These are phyloP conservation scores for Capsicum rhomboideum DNA, from an alignment of 257 asterid species.

Conservation along the genomic window DNA sequence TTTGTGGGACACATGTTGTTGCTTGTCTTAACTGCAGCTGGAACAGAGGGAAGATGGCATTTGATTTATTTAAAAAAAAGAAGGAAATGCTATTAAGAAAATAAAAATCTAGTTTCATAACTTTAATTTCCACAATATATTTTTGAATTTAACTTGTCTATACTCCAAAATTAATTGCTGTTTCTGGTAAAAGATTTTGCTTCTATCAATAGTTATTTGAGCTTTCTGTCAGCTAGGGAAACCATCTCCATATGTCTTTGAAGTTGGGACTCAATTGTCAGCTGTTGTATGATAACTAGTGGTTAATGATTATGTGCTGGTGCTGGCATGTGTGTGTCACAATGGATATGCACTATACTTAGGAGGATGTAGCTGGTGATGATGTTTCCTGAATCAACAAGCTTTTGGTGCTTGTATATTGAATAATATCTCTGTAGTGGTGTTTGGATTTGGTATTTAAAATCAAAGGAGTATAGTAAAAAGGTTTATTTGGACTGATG, in stretches of 20 bases:
- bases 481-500: conserved; percentile 52
- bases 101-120: neutral
- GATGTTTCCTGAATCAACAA: conserved; percentile 3
- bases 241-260: neutral
- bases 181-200: neutral
- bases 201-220: neutral
- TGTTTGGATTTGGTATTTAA: conserved; percentile 45
- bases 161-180: neutral
- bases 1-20: neutral
- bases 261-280: neutral
- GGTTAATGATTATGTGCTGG: neutral
- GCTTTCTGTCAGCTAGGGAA: neutral
- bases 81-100: neutral
- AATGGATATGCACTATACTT: neutral
- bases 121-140: neutral
- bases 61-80: neutral
- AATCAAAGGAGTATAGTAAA: conserved; percentile 28
- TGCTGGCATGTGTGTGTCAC: neutral
- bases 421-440: neutral
- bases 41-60: neutral
- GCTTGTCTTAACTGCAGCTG: neutral
- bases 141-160: neutral
- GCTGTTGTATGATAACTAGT: neutral
- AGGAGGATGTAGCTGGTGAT: neutral
- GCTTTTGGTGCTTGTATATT: conserved; percentile 4